These are phyloP conservation scores for Zasmidium angulare DNA, from an alignment of 2,329 filamentous ascomycete species.

Conservation along the genomic window DNA sequence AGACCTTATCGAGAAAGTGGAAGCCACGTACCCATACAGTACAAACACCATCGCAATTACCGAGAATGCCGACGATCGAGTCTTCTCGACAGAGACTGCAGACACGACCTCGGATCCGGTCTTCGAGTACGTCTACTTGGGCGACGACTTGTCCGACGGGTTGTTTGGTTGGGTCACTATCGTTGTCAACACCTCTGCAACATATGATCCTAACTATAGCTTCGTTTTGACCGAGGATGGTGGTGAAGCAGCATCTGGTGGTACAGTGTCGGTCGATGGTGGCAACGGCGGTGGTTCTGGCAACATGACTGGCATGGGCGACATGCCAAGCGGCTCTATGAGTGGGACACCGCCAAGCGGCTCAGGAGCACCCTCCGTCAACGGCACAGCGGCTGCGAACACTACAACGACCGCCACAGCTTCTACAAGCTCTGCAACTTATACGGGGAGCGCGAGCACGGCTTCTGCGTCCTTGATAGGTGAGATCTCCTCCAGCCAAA, in stretches of 20 bases:
- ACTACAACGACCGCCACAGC: no score
- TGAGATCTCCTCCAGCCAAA: no score
- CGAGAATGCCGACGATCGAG: slow-evolving; percentile 51
- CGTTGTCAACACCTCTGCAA: slow-evolving; percentile 44
- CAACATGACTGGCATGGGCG: no score
- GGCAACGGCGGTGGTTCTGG: no score
- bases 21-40: slow-evolving; percentile 46
- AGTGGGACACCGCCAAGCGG: no score
- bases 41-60: slow-evolving; percentile 45
- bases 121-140: slow-evolving; percentile 57
- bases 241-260: background rate
- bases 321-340: no score
- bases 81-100: slow-evolving; percentile 46
- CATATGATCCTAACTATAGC: slow-evolving; percentile 3
- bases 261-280: no score
- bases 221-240: background rate
- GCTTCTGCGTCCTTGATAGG: no score
- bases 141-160: slow-evolving; percentile 52
- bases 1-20: slow-evolving; percentile 53
- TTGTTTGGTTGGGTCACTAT: slow-evolving; percentile 56
- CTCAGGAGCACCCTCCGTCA: no score
- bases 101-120: slow-evolving; percentile 53
- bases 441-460: no score
- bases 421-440: no score
- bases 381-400: no score